Percentiles rank a stretch among this genome's conserved stretches.
phyloP scores from a whole-genome alignment of 768 basidiomycete species.

The Clitopilus hobsonii region DNA sequence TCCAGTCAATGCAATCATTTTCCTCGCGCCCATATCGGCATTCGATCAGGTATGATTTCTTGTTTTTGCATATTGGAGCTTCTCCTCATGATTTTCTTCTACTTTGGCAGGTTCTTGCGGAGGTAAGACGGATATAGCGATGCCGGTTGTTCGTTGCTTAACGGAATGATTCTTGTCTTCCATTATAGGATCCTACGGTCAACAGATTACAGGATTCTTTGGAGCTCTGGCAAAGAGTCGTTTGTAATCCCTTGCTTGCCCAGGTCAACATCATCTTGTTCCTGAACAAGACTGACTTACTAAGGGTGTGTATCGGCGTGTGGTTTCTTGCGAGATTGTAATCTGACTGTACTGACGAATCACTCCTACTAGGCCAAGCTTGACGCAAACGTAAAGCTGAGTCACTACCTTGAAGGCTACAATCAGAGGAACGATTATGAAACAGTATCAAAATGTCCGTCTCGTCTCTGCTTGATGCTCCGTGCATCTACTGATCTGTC shows the following conservation, averaged over 20 bases:
- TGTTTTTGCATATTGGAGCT: slow-evolving; percentile 1
- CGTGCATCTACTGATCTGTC: slow-evolving; percentile 4
- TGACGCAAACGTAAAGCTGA: slow-evolving; percentile 68
- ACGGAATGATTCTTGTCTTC: slow-evolving; percentile 7
- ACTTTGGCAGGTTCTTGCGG: slow-evolving; percentile 48
- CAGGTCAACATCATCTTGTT: slow-evolving; percentile 79
- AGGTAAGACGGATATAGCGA: slow-evolving; percentile 38
- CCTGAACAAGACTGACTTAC: slow-evolving; percentile 76
- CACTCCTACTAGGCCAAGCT: slow-evolving; percentile 84
- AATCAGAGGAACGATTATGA: slow-evolving; percentile 79
- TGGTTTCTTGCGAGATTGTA: too few relatives aligned
- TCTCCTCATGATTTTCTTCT: slow-evolving; percentile 8
- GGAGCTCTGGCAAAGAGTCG: slow-evolving; percentile 65
- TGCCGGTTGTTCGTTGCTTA: slow-evolving; percentile 4
- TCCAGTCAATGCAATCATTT: slow-evolving; percentile 82
- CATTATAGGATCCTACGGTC: slow-evolving; percentile 58
- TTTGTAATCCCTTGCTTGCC: slow-evolving; percentile 67
- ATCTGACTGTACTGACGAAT: too few relatives aligned
- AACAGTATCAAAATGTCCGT: slow-evolving; percentile 68
- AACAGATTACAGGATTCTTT: slow-evolving; percentile 82
- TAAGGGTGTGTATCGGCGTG: too few relatives aligned
- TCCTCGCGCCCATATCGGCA: slow-evolving; percentile 82
- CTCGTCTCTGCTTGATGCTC: neutral
- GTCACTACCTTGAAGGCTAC: slow-evolving; percentile 65
- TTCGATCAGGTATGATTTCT: slow-evolving; percentile 60